Percentiles rank a stretch among this genome's conserved stretches.
Evolutionary conservation across 768 basidiomycete species (phyloP).

Genomic region (Krasilnikovozyma curviuscula): DNA sequence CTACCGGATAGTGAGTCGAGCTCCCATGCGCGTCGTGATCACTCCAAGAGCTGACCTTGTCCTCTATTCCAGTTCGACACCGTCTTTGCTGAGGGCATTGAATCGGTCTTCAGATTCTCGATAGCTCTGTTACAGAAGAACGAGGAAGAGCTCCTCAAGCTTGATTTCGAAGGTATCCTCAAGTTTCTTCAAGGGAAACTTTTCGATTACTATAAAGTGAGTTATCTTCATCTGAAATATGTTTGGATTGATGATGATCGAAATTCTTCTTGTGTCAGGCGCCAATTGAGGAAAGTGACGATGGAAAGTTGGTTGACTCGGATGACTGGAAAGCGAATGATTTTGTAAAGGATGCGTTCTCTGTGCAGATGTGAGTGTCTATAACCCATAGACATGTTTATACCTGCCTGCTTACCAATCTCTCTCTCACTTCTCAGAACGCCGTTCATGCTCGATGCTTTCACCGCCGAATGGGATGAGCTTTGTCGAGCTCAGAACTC

Average conservation of each 20-base stretch:
- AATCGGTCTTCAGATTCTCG: constrained; percentile 90
- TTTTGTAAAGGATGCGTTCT: constrained; percentile 73
- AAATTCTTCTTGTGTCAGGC: neutral
- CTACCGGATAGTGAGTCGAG: constrained; percentile 45
- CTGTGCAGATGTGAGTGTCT: constrained; percentile 41
- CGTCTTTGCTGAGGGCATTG: constrained; percentile 87
- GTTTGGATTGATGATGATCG: neutral
- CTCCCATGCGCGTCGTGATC: neutral
- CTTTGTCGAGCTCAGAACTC: constrained; percentile 54
- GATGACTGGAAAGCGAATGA: constrained; percentile 46
- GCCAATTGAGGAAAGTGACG: constrained; percentile 15
- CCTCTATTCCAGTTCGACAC: constrained; percentile 45
- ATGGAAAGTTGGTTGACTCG: constrained; percentile 22
- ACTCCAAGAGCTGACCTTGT: neutral
- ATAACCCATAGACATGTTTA: too few species aligned
- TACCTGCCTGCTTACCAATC: neutral
- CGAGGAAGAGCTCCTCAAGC: constrained; percentile 50
- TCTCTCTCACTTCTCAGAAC: constrained; percentile 31
- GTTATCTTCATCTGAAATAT: neutral
- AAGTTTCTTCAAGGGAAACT: constrained; percentile 59
- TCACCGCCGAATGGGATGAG: constrained; percentile 74
- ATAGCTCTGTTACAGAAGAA: constrained; percentile 70
- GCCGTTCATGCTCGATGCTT: constrained; percentile 85
- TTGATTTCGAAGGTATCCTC: constrained; percentile 85
- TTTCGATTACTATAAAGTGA: constrained; percentile 57